These are phyloP conservation scores for Fonsecaea monophora DNA, from an alignment of 2,329 filamentous ascomycete species.

Conservation along the genomic window DNA sequence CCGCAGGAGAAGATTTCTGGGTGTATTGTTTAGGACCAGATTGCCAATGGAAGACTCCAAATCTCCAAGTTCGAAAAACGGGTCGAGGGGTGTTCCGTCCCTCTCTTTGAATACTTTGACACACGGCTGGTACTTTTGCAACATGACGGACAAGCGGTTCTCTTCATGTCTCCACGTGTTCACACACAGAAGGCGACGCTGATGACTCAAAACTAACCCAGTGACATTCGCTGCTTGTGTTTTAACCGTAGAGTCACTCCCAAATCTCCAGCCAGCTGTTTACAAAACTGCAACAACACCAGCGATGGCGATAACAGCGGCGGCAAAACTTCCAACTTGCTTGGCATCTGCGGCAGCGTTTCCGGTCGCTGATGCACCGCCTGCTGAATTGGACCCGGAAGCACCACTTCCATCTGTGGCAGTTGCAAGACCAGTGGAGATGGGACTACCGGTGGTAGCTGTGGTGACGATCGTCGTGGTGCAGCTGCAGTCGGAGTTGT, in stretches of 20 bases:
- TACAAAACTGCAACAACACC: constrained; percentile 51
- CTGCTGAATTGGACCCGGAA: constrained; percentile 39
- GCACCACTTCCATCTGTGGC: constrained; percentile 21
- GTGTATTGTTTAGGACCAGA: neutral
- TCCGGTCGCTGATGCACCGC: constrained; percentile 43
- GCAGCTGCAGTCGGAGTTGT: constrained; percentile 38
- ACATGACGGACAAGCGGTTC: neutral
- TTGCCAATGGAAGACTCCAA: neutral
- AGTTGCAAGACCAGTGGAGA: constrained; percentile 26
- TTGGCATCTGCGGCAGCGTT: constrained; percentile 46
- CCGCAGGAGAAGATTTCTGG: neutral
- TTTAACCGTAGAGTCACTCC: neutral
- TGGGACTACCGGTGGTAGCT: constrained; percentile 29
- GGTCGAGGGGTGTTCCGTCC: neutral
- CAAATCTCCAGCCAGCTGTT: constrained; percentile 21
- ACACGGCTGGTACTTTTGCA: neutral
- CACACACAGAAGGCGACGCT: neutral
- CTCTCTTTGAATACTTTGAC: neutral
- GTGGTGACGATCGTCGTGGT: constrained; percentile 32
- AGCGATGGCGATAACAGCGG: constrained; percentile 51
- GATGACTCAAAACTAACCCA: constrained; percentile 1
- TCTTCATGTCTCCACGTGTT: neutral
- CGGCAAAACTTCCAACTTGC: constrained; percentile 40
- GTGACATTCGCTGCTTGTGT: neutral
- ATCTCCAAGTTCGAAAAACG: neutral